These are phyloP conservation scores for Phytophthora hibernalis DNA, from an alignment of 352 stramenopile genomes.

Conservation along the genomic window DNA sequence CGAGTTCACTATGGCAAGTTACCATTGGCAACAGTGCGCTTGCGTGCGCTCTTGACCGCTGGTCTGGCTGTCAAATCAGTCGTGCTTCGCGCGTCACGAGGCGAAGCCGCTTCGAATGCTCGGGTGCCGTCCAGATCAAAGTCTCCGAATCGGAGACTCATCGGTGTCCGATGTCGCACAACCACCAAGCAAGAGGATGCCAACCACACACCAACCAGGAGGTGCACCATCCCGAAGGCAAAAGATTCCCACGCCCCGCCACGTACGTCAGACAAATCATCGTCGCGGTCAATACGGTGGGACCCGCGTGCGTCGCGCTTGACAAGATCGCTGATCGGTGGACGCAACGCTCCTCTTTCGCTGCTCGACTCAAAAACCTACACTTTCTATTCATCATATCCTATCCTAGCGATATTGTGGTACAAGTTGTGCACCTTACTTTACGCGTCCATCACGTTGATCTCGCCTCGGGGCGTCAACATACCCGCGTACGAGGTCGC, in stretches of 20 bases:
- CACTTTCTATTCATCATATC: slow-evolving; percentile 26
- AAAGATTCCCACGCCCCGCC: slow-evolving; percentile 11
- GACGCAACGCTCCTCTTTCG: slow-evolving; percentile 28
- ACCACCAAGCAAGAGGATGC: not conserved
- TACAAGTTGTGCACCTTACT: too few relatives aligned
- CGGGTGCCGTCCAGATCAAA: slow-evolving; percentile 14
- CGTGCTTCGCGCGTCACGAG: slow-evolving; percentile 14
- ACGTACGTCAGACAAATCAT: slow-evolving; percentile 27
- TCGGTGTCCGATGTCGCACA: slow-evolving; percentile 8
- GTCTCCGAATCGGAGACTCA: too few relatives aligned
- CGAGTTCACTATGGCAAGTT: not conserved
- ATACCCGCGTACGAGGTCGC: slow-evolving; percentile 21
- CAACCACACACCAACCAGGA: not conserved
- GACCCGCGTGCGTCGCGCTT: slow-evolving; percentile 17
- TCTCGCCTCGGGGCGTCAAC: slow-evolving; percentile 43
- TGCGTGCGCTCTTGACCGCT: slow-evolving; percentile 25
- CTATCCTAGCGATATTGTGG: slow-evolving; percentile 18
- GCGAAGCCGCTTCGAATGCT: slow-evolving; percentile 24
- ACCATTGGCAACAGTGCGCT: slow-evolving; percentile 29
- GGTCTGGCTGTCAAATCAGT: slow-evolving; percentile 9
- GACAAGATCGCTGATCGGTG: slow-evolving; percentile 30
- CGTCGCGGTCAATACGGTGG: slow-evolving; percentile 9
- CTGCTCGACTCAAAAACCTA: slow-evolving; percentile 19
- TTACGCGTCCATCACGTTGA: slow-evolving; percentile 38
- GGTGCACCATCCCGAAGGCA: slow-evolving; percentile 6